phyloP scores from a whole-genome alignment of 2,329 filamentous ascomycete genomes.

The Purpureocillium lavendulum region DNA sequence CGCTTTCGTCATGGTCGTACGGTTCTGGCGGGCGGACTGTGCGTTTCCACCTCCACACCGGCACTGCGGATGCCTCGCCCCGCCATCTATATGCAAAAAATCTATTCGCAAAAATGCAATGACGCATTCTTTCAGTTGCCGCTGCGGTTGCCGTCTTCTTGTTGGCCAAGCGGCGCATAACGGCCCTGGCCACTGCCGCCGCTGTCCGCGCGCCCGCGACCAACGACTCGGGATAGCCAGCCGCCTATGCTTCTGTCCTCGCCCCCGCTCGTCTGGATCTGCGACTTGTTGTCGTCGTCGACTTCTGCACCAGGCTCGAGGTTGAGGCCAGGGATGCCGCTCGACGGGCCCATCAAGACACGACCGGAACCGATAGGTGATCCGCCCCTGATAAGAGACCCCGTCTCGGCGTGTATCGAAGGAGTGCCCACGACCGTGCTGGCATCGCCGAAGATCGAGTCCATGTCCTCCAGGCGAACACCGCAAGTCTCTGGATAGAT shows the following conservation, averaged over 20 bases:
- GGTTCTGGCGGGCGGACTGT: neutral
- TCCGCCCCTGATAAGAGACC: conserved; percentile 68
- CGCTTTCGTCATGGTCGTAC: too few species aligned
- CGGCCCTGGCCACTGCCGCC: conserved; percentile 30
- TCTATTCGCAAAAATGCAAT: conserved; percentile 15
- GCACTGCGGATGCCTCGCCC: neutral
- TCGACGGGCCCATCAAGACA: conserved; percentile 49
- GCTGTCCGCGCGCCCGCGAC: conserved; percentile 29
- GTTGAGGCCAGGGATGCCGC: conserved; percentile 69
- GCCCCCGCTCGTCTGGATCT: conserved; percentile 20
- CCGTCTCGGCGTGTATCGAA: conserved; percentile 62
- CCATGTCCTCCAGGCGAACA: conserved; percentile 94
- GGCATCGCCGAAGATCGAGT: conserved; percentile 85
- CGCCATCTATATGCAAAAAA: conserved; percentile 29
- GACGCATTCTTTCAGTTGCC: conserved; percentile 13
- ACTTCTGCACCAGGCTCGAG: conserved; percentile 66
- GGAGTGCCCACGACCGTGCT: conserved; percentile 76
- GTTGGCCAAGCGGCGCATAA: conserved; percentile 32
- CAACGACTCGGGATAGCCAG: conserved; percentile 37
- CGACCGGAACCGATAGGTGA: conserved; percentile 70
- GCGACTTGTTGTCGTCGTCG: conserved; percentile 36
- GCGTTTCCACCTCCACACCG: neutral
- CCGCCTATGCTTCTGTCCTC: conserved; percentile 38
- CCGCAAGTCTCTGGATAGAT: conserved; percentile 96
- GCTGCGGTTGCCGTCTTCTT: conserved; percentile 24